Conservation (phyloP, 176 grass and related monocot genomes). For the Oryza punctata region DNA sequence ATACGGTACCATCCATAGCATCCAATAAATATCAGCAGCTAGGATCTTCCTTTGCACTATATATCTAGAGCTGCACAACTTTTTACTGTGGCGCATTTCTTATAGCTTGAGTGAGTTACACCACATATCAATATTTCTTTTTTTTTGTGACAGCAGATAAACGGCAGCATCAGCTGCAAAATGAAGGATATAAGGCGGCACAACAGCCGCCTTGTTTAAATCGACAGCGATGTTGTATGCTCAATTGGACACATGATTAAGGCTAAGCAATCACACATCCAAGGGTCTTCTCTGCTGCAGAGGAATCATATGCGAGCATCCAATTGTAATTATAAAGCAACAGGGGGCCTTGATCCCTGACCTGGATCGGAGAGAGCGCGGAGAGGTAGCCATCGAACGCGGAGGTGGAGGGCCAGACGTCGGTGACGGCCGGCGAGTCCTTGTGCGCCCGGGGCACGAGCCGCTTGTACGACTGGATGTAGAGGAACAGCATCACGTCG, state of each 20-base stretch:
- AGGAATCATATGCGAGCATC: background rate
- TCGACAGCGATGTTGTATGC: background rate
- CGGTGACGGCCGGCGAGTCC: conserved; percentile 79
- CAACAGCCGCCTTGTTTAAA: background rate
- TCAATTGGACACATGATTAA: background rate
- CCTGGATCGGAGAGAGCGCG: conserved; percentile 95
- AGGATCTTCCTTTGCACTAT: background rate
- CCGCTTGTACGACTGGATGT: conserved; percentile 86
- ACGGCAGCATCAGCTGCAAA: background rate
- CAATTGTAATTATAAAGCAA: background rate
- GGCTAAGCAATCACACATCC: background rate
- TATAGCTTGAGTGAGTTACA: background rate
- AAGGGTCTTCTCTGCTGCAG: no score
- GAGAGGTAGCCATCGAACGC: conserved; percentile 95
- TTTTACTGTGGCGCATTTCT: background rate
- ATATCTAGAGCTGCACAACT: background rate
- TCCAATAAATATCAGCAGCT: background rate
- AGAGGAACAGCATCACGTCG: conserved; percentile 87
- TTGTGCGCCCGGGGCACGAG: conserved; percentile 84
- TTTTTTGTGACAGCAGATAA: background rate
- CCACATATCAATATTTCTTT: background rate
- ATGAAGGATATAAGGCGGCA: background rate
- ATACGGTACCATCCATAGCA: background rate
- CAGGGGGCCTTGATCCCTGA: conserved; percentile 26
- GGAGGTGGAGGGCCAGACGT: conserved; percentile 95